A percentile compares a stretch with the other conserved stretches of the same genome.
Conservation (phyloP, 441 rosid genomes). For the Capsella rubella region DNA sequence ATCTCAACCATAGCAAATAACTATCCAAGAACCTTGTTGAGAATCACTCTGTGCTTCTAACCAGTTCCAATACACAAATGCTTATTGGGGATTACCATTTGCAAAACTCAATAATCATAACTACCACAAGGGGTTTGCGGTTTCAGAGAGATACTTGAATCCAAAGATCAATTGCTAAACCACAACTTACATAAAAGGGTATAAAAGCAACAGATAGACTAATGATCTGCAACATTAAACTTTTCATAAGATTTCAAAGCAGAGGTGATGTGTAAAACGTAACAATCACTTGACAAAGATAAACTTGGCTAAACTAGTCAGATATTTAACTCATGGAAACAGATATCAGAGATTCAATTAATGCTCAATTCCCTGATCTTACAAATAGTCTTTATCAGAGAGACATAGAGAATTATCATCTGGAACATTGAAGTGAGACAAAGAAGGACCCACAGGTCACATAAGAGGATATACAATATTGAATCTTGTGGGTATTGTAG, state of each 20-base stretch:
- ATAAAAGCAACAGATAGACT: too few relatives aligned
- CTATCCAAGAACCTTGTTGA: slow-evolving; percentile 9
- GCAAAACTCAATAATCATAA: neutral
- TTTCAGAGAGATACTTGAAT: neutral
- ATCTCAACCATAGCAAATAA: neutral
- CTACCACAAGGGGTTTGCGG: neutral
- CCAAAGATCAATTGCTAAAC: neutral
- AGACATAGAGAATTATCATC: slow-evolving; percentile 1
- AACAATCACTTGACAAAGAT: neutral
- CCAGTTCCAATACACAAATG: neutral
- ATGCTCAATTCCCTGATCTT: slow-evolving; percentile 10
- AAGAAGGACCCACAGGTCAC: neutral
- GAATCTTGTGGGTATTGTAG: neutral
- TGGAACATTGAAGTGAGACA: slow-evolving; percentile 16
- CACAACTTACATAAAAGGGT: neutral
- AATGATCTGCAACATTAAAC: neutral
- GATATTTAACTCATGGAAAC: neutral
- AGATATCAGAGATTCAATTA: neutral
- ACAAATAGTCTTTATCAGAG: slow-evolving; percentile 11
- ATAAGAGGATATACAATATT: neutral
- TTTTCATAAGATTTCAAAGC: neutral
- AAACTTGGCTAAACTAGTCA: neutral
- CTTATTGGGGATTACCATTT: neutral
- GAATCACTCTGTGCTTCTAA: neutral
- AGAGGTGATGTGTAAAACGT: neutral